phyloP scores from a whole-genome alignment of 768 basidiomycete genomes.

The Lentinula lateritia region DNA sequence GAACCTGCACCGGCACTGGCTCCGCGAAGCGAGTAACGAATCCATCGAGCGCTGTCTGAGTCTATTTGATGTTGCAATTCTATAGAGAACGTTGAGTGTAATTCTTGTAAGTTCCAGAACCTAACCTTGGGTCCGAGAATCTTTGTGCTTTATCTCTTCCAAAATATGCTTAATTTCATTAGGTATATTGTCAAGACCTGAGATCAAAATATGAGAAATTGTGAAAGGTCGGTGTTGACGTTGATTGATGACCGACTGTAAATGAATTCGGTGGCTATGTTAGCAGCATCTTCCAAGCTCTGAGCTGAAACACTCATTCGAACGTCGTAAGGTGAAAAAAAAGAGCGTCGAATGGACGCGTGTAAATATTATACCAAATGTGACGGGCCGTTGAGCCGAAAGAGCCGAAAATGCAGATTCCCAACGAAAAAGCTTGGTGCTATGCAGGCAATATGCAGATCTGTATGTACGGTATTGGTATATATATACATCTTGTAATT shows the following conservation, averaged over 20 bases:
- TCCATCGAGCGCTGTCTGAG: conserved; percentile 42
- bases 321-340: conserved; percentile 8
- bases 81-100: conserved; percentile 11
- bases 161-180: conserved; percentile 46
- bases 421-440: too few species aligned
- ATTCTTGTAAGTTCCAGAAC: not conserved
- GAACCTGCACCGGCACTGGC: conserved; percentile 8
- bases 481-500: not conserved
- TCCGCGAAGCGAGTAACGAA: conserved; percentile 37
- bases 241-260: conserved; percentile 33
- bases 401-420: too few species aligned
- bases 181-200: conserved; percentile 48
- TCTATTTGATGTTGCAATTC: conserved; percentile 48
- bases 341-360: not conserved
- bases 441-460: not conserved
- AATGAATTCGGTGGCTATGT: conserved; percentile 50
- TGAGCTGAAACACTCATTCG: conserved; percentile 16
- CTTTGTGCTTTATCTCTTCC: conserved; percentile 45
- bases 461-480: not conserved
- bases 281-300: conserved; percentile 48
- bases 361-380: not conserved
- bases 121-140: conserved; percentile 38
- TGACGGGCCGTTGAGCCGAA: not conserved
- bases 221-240: not conserved
- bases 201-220: not conserved